phyloP scores from a whole-genome alignment of 768 basidiomycete genomes.

The Xerocomellus chrysenteron region DNA sequence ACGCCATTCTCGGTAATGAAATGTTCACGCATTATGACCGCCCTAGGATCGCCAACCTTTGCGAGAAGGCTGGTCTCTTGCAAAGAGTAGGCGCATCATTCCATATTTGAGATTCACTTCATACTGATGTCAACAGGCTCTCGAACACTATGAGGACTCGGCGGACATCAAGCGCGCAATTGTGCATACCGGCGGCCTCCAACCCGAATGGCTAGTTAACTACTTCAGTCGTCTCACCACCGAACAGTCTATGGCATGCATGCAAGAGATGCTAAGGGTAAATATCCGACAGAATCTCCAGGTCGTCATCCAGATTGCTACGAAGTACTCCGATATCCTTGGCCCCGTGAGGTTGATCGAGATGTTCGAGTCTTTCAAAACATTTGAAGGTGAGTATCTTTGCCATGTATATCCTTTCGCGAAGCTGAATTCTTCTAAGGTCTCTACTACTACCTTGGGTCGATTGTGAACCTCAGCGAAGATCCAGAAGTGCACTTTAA shows the following conservation, averaged over 20 bases:
- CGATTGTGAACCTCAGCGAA: conserved; percentile 93
- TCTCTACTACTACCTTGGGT: conserved; percentile 98
- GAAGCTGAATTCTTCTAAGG: conserved; percentile 39
- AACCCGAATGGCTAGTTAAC: conserved; percentile 93
- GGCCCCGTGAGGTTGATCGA: conserved; percentile 97
- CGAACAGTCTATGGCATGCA: conserved; percentile 93
- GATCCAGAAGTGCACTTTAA: conserved; percentile 99
- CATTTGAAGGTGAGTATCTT: conserved; percentile 73
- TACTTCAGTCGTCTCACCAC: conserved; percentile 97
- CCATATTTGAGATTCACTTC: background rate
- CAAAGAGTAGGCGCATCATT: conserved; percentile 65
- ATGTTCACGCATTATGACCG: conserved; percentile 98
- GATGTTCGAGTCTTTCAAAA: conserved; percentile 98
- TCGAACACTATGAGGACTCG: conserved; percentile 97
- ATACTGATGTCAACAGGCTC: conserved; percentile 57
- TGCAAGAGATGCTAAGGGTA: conserved; percentile 95
- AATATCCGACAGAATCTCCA: conserved; percentile 98
- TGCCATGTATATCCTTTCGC: background rate
- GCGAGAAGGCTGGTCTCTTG: conserved; percentile 95
- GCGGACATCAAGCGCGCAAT: conserved; percentile 99
- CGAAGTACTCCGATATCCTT: conserved; percentile 97
- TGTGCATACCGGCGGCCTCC: conserved; percentile 84
- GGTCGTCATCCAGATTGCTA: conserved; percentile 94
- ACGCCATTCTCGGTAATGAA: conserved; percentile 97
- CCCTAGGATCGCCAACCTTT: conserved; percentile 94